Conservation (phyloP, 2,329 filamentous ascomycete genomes). For the Ophiostoma piceae region DNA sequence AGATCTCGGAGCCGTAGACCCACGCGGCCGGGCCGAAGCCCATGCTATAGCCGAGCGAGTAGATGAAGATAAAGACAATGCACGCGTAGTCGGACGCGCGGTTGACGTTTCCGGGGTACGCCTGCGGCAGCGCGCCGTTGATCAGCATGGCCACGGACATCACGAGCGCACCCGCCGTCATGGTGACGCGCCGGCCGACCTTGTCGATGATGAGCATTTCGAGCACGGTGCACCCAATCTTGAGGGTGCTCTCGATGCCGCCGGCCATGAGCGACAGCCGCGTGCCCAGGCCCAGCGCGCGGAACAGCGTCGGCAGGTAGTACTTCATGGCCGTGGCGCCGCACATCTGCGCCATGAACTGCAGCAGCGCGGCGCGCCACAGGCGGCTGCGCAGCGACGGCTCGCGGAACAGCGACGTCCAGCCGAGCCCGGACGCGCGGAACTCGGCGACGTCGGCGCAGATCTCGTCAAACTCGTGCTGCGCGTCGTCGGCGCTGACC, state of each 20-base stretch:
- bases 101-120: conserved; percentile 47
- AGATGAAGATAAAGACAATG: conserved; percentile 54
- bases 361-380: conserved; percentile 52
- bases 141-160: conserved; percentile 52
- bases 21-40: conserved; percentile 54
- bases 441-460: conserved; percentile 40
- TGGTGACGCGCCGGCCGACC: conserved; percentile 45
- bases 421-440: conserved; percentile 36
- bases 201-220: conserved; percentile 54
- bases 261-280: conserved; percentile 48
- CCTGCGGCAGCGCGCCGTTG: conserved; percentile 48
- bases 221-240: conserved; percentile 51
- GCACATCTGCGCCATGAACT: conserved; percentile 58
- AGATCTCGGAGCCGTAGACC: conserved; percentile 59
- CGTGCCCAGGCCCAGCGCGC: conserved; percentile 45
- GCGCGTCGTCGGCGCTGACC: conserved; percentile 36
- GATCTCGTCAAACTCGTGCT: conserved; percentile 45
- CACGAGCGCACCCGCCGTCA: conserved; percentile 45
- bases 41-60: conserved; percentile 53
- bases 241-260: conserved; percentile 53
- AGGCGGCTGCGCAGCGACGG: conserved; percentile 46
- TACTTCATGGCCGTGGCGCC: conserved; percentile 58
- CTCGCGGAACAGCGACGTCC: conserved; percentile 47
- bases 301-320: conserved; percentile 51
- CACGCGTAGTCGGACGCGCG: conserved; percentile 46